Conservation (phyloP, 257 asterid species). For the Ehretia macrophylla region DNA sequence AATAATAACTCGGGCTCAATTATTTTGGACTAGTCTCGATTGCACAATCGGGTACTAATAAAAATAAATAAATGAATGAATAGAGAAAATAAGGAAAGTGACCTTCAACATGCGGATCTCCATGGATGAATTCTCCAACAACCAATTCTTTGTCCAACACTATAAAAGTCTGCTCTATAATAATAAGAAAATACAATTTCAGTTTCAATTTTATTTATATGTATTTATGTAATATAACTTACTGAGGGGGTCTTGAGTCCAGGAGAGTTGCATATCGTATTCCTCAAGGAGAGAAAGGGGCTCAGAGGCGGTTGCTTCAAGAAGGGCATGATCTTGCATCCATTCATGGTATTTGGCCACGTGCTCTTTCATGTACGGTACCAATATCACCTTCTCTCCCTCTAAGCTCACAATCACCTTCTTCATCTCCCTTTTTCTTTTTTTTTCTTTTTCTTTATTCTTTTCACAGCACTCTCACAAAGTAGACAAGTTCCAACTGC, state of each 20-base stretch:
- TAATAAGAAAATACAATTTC: slow-evolving; percentile 32
- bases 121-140: slow-evolving; percentile 62
- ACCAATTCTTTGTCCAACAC: slow-evolving; percentile 71
- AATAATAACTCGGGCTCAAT: too few relatives aligned
- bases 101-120: slow-evolving; percentile 82
- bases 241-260: slow-evolving; percentile 86
- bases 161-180: slow-evolving; percentile 94
- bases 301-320: slow-evolving; percentile 91
- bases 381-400: slow-evolving; percentile 74
- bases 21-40: background rate
- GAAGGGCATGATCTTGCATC: slow-evolving; percentile 90
- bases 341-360: slow-evolving; percentile 79
- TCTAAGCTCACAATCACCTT: slow-evolving; percentile 60
- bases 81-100: slow-evolving; percentile 1
- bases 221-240: slow-evolving; percentile 1
- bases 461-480: too few relatives aligned
- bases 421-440: background rate
- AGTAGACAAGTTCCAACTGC: too few relatives aligned
- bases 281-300: slow-evolving; percentile 76
- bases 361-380: slow-evolving; percentile 88
- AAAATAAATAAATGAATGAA: background rate
- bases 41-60: background rate
- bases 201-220: too few relatives aligned
- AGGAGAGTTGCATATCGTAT: slow-evolving; percentile 78
- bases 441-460: background rate